Base-by-base conservation (phyloP, 176 grass and related monocot species). In the Eleusine coracana region DNA sequence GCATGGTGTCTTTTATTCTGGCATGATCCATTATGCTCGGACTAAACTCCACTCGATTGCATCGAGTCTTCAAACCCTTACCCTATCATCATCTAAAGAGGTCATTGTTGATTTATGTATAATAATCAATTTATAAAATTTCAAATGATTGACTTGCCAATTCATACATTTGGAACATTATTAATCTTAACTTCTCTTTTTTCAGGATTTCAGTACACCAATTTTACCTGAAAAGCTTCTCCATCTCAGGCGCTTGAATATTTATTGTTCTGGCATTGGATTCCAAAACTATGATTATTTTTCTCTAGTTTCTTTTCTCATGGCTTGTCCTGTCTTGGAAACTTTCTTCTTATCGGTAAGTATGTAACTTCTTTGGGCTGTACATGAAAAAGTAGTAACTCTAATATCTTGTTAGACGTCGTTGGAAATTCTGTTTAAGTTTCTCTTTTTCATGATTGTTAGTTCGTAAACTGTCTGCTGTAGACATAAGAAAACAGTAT, bases 291-390 rank as follows among this genome's bases (percentile, higher is more conserved):
- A 67, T 6, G 37, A 86, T 79, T 86, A 37, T 34, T 38, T 65
- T 29, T 46, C 68, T 42, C 70, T 86, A 49, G 3, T 71, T 52
- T 79, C 66, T 85, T 79, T 85, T 71, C 69, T 86, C 17, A 37
- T 80, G 6, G 84, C 60, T 74, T 80, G 56, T 67, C 77, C 77
- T 36, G 37, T 70, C 23, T 58, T 86, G 70, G 60, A 86, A 41
- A 74, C 4, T 45, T 74, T 86, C 36, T 10, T 37, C 17, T 37
- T 86, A 21, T 34, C 11, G 50, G 84, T 80, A 80, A 86, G 77
- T 61, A 54, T 67, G 20, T 16, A 42, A 42, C 7, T 42, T 42
- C 40, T 42, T 7, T 6, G 40, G 40, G 40, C 5, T 42, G 40
- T 42, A 42, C 6, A 42, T 42, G 40, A 6, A 7, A 42, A 42